Percentiles rank a stretch among this genome's conserved stretches.
Conservation (phyloP, 495 filamentous ascomycete genomes). For the Evernia prunastri region DNA sequence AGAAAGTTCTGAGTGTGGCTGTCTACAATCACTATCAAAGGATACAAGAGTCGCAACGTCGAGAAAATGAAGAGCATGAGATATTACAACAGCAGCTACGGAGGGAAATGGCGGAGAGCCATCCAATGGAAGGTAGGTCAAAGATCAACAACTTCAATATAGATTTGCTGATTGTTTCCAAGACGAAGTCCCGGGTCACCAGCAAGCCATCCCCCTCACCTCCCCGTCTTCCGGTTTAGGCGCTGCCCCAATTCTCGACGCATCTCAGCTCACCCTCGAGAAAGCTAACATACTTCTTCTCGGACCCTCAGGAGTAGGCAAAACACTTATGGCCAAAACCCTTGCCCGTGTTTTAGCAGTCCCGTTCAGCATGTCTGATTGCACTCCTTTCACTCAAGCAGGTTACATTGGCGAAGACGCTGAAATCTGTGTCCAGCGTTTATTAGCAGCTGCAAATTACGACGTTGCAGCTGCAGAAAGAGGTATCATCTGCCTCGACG, state of each 20-base stretch:
- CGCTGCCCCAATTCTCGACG: constrained; percentile 44
- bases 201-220: constrained; percentile 47
- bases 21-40: constrained; percentile 98
- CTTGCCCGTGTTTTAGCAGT: constrained; percentile 76
- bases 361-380: constrained; percentile 95
- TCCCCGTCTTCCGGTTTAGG: constrained; percentile 26
- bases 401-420: constrained; percentile 97
- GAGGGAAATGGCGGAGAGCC: constrained; percentile 42
- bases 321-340: constrained; percentile 89
- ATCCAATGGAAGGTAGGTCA: constrained; percentile 51
- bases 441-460: constrained; percentile 86
- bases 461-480: constrained; percentile 78
- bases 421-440: constrained; percentile 82
- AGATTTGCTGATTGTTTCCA: constrained; percentile 9
- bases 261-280: constrained; percentile 69
- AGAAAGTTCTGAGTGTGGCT: constrained; percentile 85
- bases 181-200: constrained; percentile 80
- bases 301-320: constrained; percentile 91
- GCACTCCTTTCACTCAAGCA: constrained; percentile 93
- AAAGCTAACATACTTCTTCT: constrained; percentile 94
- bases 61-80: constrained; percentile 72
- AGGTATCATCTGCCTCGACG: constrained; percentile 91
- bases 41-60: constrained; percentile 66
- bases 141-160: background rate
- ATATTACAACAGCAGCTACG: constrained; percentile 45